These are phyloP conservation scores for Cystobasidium tubakii DNA, from an alignment of 768 basidiomycete genomes.

Conservation along the genomic window DNA sequence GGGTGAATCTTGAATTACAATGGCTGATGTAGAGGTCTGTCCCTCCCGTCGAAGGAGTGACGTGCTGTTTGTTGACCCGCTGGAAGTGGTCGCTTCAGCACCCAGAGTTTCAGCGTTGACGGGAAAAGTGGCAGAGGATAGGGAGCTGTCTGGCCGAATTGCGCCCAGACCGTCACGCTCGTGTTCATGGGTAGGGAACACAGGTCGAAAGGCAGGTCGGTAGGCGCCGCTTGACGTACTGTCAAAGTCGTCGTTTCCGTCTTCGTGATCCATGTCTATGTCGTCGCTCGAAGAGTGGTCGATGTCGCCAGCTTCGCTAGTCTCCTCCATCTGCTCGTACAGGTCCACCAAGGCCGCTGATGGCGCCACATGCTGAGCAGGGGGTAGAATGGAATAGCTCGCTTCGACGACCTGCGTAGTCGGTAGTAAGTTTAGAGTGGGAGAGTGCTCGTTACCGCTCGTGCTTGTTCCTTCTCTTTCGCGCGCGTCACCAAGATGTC, in stretches of 20 bases:
- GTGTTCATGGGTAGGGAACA: neutral
- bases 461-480: too few species aligned
- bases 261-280: neutral
- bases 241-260: neutral
- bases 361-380: neutral
- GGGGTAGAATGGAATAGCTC: neutral
- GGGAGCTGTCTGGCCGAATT: too few species aligned
- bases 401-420: neutral
- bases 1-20: conserved; percentile 27
- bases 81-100: too few species aligned
- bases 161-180: too few species aligned
- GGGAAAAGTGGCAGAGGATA: too few species aligned
- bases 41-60: neutral
- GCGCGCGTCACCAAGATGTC: neutral
- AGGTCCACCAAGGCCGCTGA: neutral
- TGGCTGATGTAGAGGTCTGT: conserved; percentile 2
- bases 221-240: neutral
- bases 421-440: too few species aligned
- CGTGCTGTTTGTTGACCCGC: conserved; percentile 2
- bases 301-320: neutral
- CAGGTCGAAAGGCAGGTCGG: neutral
- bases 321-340: neutral
- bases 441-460: too few species aligned
- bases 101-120: too few species aligned
- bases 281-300: neutral